phyloP scores from a whole-genome alignment of 2,329 filamentous ascomycete genomes.

The Pseudodiploospora longispora region DNA sequence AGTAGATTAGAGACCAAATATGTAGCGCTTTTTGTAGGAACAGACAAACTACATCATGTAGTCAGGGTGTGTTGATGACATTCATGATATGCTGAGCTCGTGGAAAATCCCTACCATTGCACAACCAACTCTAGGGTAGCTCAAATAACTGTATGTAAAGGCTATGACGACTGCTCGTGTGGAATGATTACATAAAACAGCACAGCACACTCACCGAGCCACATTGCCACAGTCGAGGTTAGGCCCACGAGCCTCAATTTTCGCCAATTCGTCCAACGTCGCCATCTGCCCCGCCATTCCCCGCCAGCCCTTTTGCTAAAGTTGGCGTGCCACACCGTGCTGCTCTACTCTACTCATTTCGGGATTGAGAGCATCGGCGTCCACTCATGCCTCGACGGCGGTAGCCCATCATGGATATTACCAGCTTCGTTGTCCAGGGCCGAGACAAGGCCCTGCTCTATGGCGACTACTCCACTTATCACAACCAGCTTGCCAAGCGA shows the following conservation, averaged over 20 bases:
- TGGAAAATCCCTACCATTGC: no score
- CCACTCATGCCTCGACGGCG: not conserved
- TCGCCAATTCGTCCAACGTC: not conserved
- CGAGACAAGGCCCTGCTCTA: constrained; percentile 78
- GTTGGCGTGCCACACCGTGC: not conserved
- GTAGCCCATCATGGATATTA: constrained; percentile 68
- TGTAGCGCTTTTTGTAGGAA: no score
- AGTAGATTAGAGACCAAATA: no score
- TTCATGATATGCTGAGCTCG: no score
- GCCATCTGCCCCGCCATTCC: not conserved
- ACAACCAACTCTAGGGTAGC: no score
- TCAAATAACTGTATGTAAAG: no score
- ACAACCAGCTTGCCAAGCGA: constrained; percentile 68
- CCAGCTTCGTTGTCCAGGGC: constrained; percentile 68
- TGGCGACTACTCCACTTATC: constrained; percentile 83
- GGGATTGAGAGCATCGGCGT: not conserved
- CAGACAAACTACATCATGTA: no score
- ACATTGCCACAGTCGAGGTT: not conserved
- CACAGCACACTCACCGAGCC: no score
- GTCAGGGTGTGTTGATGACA: no score
- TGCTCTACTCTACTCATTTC: not conserved
- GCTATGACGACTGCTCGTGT: no score
- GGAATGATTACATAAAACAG: no score
- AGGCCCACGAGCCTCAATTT: constrained; percentile 3
- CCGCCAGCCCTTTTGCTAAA: not conserved